phyloP scores from a whole-genome alignment of 148 eudicot genomes.

The Euryodendron excelsum region DNA sequence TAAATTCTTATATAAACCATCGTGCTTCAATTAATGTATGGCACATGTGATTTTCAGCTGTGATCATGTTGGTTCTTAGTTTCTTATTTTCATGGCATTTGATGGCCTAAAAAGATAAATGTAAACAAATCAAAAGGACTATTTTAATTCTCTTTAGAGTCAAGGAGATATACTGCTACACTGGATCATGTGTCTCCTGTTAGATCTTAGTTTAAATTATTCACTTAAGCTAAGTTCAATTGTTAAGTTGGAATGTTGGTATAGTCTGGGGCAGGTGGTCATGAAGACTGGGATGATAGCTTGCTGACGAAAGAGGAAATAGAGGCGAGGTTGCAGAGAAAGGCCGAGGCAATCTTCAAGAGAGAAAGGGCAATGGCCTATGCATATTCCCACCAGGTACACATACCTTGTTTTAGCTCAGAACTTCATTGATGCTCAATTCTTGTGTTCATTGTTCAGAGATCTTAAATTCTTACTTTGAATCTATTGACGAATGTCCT shows the following conservation, averaged over 20 bases:
- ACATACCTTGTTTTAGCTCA: neutral
- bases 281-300: conserved; percentile 87
- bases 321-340: conserved; percentile 68
- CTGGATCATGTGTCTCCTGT: neutral
- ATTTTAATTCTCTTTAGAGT: neutral
- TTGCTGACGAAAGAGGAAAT: conserved; percentile 75
- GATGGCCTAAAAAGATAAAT: neutral
- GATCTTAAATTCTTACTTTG: neutral
- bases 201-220: neutral
- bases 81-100: neutral
- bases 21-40: neutral
- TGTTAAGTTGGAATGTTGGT: neutral
- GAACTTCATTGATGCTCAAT: neutral
- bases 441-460: neutral
- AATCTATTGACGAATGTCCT: neutral
- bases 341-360: conserved; percentile 76
- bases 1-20: neutral
- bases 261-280: conserved; percentile 40
- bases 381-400: conserved; percentile 93
- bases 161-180: neutral
- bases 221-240: neutral
- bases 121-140: neutral
- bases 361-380: conserved; percentile 95
- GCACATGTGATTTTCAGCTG: neutral
- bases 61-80: neutral